Evolutionary conservation across 306 rosid species (phyloP).

Genomic region (Trifolium dubium): DNA sequence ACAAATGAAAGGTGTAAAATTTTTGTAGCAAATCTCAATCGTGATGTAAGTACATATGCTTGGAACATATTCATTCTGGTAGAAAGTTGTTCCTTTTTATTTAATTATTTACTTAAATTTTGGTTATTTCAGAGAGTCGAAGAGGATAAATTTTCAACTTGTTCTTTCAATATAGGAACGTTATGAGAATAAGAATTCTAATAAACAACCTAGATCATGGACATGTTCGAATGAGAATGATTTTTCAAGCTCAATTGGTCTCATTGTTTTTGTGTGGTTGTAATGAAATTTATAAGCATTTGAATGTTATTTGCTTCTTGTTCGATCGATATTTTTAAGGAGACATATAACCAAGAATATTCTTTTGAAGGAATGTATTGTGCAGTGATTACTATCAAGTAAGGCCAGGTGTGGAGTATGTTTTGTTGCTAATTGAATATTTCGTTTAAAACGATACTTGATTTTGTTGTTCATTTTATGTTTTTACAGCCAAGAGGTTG

Average conservation of each 20-base stretch:
- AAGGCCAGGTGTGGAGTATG: no score
- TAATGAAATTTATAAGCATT: no score
- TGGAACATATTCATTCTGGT: constrained; percentile 8
- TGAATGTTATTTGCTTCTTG: no score
- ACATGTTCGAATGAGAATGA: constrained; percentile 94
- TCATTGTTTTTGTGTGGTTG: no score
- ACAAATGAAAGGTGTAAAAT: constrained; percentile 95
- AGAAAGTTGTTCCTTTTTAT: neutral
- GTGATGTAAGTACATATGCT: constrained; percentile 67
- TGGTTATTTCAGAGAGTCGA: constrained; percentile 76
- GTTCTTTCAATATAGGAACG: constrained; percentile 93
- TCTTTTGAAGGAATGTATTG: no score
- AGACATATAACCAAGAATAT: no score
- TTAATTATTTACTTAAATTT: constrained; percentile 22
- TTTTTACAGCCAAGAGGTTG: no score
- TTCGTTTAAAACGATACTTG: no score
- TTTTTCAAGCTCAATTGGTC: constrained; percentile 93
- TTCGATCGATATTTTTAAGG: no score
- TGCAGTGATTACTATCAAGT: no score
- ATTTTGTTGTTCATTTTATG: no score
- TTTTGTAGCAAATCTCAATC: constrained; percentile 85
- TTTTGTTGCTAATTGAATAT: no score
- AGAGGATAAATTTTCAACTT: constrained; percentile 96
- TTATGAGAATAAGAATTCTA: constrained; percentile 89
- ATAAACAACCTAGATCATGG: constrained; percentile 94